phyloP scores from a whole-genome alignment of 208 protist genomes.

The Endotrypanum monterogeii region DNA sequence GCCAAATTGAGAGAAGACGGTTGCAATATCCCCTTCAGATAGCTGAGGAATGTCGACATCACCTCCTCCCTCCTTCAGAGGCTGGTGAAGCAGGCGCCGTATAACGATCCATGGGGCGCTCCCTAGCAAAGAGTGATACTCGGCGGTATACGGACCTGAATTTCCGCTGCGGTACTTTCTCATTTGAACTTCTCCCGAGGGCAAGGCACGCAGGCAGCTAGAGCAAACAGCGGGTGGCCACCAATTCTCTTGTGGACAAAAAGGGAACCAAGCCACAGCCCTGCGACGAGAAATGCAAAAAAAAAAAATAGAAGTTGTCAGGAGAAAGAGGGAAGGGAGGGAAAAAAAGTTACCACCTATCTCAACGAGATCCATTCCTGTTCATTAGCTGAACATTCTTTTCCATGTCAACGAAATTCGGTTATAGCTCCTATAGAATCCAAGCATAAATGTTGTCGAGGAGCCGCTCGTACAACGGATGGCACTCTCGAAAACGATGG shows the following conservation, averaged over 20 bases:
- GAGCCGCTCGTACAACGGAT: too few relatives aligned
- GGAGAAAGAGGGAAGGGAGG: too few relatives aligned
- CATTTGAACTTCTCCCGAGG: conserved; percentile 2
- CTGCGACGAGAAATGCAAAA: background rate
- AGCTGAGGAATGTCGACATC: conserved; percentile 29
- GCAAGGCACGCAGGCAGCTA: background rate
- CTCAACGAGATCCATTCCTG: too few relatives aligned
- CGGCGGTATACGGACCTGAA: conserved; percentile 67
- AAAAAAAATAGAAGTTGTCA: background rate
- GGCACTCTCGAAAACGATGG: too few relatives aligned
- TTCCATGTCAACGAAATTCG: too few relatives aligned
- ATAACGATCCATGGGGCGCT: conserved; percentile 77
- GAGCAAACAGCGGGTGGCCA: background rate
- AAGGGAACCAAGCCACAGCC: background rate
- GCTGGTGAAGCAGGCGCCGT: conserved; percentile 41
- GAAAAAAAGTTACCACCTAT: too few relatives aligned
- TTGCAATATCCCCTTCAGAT: conserved; percentile 83
- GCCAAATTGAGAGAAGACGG: conserved; percentile 91
- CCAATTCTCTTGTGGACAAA: background rate
- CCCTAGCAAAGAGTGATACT: conserved; percentile 76
- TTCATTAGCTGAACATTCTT: too few relatives aligned
- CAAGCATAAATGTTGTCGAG: too few relatives aligned
- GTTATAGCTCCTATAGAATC: too few relatives aligned
- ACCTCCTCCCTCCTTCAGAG: background rate
- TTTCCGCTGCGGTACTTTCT: conserved; percentile 55